Evolutionary conservation across 2,329 filamentous ascomycete genomes (phyloP).

Genomic region (Botrytis cinerea): DNA sequence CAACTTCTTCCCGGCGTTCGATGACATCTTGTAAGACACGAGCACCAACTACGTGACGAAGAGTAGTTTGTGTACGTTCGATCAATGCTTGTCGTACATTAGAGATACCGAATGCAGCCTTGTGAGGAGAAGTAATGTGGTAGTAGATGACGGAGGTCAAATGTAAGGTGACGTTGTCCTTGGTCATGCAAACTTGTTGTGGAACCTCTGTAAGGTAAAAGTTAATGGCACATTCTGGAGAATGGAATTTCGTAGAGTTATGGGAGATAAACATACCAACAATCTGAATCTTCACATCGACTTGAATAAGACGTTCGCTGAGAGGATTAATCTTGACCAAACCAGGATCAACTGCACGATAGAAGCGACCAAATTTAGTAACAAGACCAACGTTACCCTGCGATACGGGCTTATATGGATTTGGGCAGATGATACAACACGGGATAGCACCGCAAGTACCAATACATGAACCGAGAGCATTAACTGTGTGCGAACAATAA

Average conservation of each 20-base stretch:
- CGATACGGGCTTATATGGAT: slow-evolving; percentile 88
- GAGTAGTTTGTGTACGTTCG: slow-evolving; percentile 95
- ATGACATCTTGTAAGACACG: slow-evolving; percentile 97
- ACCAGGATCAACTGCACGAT: slow-evolving; percentile 93
- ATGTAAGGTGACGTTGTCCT: slow-evolving; percentile 94
- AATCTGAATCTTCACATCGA: slow-evolving; percentile 99
- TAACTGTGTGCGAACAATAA: slow-evolving; percentile 52
- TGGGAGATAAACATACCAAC: slow-evolving; percentile 54
- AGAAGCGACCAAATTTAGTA: slow-evolving; percentile 93
- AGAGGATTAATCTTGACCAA: slow-evolving; percentile 97
- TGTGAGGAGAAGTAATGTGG: slow-evolving; percentile 93
- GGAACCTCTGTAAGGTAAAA: slow-evolving; percentile 67
- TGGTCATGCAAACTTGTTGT: slow-evolving; percentile 97
- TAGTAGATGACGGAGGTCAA: slow-evolving; percentile 99
- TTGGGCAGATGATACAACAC: slow-evolving; percentile 89
- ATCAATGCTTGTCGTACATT: slow-evolving; percentile 95
- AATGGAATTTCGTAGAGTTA: neutral
- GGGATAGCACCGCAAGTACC: slow-evolving; percentile 85
- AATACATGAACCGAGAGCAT: slow-evolving; percentile 70
- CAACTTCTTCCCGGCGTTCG: slow-evolving; percentile 95
- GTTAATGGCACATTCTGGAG: neutral
- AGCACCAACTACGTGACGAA: slow-evolving; percentile 94
- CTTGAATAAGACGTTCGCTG: slow-evolving; percentile 82
- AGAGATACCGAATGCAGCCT: slow-evolving; percentile 93
- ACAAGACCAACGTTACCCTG: slow-evolving; percentile 96